Percentiles rank a stretch among this genome's conserved stretches.
phyloP scores from a whole-genome alignment of 345 rosid species.

The Hevea brasiliensis region DNA sequence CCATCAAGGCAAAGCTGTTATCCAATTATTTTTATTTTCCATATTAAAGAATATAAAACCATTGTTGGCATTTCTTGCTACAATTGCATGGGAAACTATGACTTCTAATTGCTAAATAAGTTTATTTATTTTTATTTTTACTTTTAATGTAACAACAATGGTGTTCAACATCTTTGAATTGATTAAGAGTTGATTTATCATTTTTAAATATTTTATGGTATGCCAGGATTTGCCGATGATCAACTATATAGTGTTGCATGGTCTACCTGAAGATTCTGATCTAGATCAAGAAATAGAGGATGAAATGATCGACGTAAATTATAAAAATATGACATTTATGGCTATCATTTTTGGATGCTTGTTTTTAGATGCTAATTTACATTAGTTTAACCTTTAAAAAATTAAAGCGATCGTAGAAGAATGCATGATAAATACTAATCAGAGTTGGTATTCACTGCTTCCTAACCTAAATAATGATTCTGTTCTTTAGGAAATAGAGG shows the following conservation, averaged over 20 bases:
- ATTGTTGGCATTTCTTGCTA: too few relatives aligned
- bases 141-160: too few relatives aligned
- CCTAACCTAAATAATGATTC: too few relatives aligned
- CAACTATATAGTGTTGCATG: too few relatives aligned
- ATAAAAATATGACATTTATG: too few relatives aligned
- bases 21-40: not conserved
- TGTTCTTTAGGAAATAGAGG: too few relatives aligned
- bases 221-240: constrained; percentile 25
- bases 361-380: too few relatives aligned
- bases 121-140: too few relatives aligned
- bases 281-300: constrained; percentile 20
- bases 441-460: too few relatives aligned
- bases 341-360: too few relatives aligned
- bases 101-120: not conserved
- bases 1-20: not conserved
- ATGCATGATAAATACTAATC: not conserved
- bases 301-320: constrained; percentile 37
- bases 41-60: not conserved
- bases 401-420: not conserved
- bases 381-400: not conserved
- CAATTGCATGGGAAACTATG: not conserved
- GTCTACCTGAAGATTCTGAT: constrained; percentile 11
- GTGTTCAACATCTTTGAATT: too few relatives aligned
- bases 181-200: too few relatives aligned
- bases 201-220: not conserved